phyloP scores from a whole-genome alignment of 176 grass and related monocot species.

The Elaeis guineensis region DNA sequence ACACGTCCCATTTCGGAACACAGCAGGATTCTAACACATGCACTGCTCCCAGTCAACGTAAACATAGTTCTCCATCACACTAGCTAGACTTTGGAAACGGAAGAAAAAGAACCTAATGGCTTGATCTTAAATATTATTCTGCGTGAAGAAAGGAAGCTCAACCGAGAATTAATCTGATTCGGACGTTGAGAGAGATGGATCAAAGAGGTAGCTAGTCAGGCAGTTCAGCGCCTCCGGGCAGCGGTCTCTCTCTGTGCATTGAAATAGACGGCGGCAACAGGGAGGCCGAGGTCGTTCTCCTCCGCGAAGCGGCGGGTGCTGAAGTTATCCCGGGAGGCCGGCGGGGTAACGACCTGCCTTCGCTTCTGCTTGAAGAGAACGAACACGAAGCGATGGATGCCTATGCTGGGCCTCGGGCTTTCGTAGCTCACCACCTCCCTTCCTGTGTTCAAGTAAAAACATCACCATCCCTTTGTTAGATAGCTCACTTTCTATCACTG shows the following conservation, averaged over 20 bases:
- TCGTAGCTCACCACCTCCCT: slow-evolving; percentile 59
- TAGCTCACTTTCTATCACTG: too few species aligned
- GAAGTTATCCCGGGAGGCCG: slow-evolving; percentile 52
- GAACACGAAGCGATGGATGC: slow-evolving; percentile 93
- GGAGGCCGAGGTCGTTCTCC: slow-evolving; percentile 70
- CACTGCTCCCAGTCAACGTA: too few species aligned
- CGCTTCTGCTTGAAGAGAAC: slow-evolving; percentile 83
- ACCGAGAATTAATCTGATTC: too few species aligned
- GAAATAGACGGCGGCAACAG: slow-evolving; percentile 87
- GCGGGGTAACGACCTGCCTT: slow-evolving; percentile 32
- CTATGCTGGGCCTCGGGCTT: slow-evolving; percentile 74
- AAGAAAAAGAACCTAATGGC: too few species aligned
- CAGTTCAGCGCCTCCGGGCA: slow-evolving; percentile 52
- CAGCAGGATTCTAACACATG: too few species aligned
- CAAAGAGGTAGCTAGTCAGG: neutral
- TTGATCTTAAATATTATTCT: too few species aligned
- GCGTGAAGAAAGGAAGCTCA: too few species aligned
- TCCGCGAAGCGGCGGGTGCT: slow-evolving; percentile 63
- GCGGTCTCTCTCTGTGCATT: slow-evolving; percentile 86
- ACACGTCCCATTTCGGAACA: too few species aligned
- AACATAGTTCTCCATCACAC: too few species aligned
- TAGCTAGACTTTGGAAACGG: too few species aligned
- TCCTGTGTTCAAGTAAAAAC: slow-evolving; percentile 25
- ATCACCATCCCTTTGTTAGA: neutral
- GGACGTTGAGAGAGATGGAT: too few species aligned